Evolutionary conservation across 2,329 filamentous ascomycete genomes (phyloP).

Genomic region (Penicillium freii): DNA sequence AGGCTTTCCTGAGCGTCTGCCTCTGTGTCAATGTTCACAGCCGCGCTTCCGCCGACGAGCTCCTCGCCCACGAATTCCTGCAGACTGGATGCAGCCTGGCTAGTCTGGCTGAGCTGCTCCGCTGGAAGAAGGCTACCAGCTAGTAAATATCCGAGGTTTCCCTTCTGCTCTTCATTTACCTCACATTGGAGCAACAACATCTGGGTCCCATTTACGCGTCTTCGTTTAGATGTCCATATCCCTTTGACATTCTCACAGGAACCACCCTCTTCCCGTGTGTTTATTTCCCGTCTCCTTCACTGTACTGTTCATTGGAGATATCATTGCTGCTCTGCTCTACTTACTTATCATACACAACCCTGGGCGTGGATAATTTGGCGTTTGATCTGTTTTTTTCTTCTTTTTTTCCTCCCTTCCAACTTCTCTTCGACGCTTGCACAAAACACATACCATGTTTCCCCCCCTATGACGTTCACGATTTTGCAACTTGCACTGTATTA

Average conservation of each 20-base stretch:
- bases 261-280: background rate
- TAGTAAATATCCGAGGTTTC: conserved; percentile 28
- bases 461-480: conserved; percentile 16
- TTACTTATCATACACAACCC: conserved; percentile 19
- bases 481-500: conserved; percentile 11
- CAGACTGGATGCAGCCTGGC: conserved; percentile 82
- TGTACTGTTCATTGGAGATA: conserved; percentile 3
- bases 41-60: conserved; percentile 84
- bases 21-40: conserved; percentile 95
- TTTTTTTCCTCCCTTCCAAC: background rate
- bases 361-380: conserved; percentile 35
- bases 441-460: conserved; percentile 14
- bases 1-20: conserved; percentile 94
- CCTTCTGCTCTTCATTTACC: conserved; percentile 6
- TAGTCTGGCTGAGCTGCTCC: conserved; percentile 81
- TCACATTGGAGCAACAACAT: conserved; percentile 32
- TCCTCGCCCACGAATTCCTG: conserved; percentile 89
- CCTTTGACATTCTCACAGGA: conserved; percentile 27
- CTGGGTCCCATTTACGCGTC: conserved; percentile 32
- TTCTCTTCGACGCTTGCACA: conserved; percentile 9
- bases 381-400: conserved; percentile 15
- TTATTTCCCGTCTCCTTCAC: background rate
- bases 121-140: conserved; percentile 55
- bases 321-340: conserved; percentile 1
- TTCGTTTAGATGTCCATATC: conserved; percentile 23